Base-by-base conservation (phyloP, 2,329 filamentous ascomycete species). In the Trichoderma sp. region DNA sequence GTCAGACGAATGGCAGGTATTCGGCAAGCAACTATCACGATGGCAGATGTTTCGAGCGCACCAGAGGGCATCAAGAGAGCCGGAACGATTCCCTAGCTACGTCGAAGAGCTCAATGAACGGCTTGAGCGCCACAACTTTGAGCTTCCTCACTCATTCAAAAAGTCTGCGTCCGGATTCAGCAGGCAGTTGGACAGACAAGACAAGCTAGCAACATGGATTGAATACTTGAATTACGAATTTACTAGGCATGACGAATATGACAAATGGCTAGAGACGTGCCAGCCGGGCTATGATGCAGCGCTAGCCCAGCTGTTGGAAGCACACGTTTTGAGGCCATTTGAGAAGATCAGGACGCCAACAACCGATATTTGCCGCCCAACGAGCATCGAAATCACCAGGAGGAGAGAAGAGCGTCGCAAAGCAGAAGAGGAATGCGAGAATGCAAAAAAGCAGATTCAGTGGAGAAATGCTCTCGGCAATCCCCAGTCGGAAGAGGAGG, bases 211-310 rank as follows among this genome's bases (percentile, higher is more conserved):
- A 13, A 70, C 68, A 1, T 70, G 68, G 68, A 58, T 70, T 35
- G 68, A 70, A 35, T 70, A 70, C 21, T 16, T 70, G 6, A 70
- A 70, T 29, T 67, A 68, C 33, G 68, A 70, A 16, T 56, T 67
- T 35, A 68, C 33, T 13, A 56, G 56, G 43, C 62, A 55, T 16
- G 68, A 70, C 14, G 63, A 67, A 27, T 67, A 70, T n/a, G 68
- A 70, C 10, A 60, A 67, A 3, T 70, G 68, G 68, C 40, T 70
- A 13, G 62, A 56, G 35, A 61, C 62, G 1, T 67, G 62, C 33
- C 61, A 35, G 8, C 68, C 68, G 2, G 62, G 55, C 8, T 70
- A 70, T 29, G 63, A 70, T 27, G 62, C 56, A 43, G 62, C 62
- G 4, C 14, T 66, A 35, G 16, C 53, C 10, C 68, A 61, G 21